phyloP scores from a whole-genome alignment of 495 filamentous ascomycete genomes.

The Evansstolkia leycettana region DNA sequence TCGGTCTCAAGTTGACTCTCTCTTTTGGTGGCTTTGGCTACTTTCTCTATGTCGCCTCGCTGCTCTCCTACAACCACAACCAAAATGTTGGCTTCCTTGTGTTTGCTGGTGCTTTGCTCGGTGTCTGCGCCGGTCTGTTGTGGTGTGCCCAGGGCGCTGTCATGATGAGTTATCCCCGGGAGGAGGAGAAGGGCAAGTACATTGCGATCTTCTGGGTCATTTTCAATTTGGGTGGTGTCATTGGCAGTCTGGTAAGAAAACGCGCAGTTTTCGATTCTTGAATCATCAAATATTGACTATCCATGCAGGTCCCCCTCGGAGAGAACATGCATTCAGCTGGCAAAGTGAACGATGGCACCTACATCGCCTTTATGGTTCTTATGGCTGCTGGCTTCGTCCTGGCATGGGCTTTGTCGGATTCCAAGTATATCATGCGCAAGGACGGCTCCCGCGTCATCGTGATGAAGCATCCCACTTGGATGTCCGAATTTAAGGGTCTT shows the following conservation, averaged over 20 bases:
- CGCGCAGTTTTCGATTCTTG: not conserved
- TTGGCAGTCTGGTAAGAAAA: constrained; percentile 60
- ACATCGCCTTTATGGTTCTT: constrained; percentile 80
- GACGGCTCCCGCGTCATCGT: constrained; percentile 76
- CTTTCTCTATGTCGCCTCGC: constrained; percentile 66
- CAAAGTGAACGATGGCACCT: constrained; percentile 71
- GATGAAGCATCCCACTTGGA: constrained; percentile 79
- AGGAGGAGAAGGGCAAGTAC: constrained; percentile 72
- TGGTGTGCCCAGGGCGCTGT: constrained; percentile 92
- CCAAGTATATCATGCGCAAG: constrained; percentile 60
- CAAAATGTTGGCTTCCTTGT: constrained; percentile 45
- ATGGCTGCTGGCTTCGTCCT: constrained; percentile 67
- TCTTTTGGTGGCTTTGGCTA: constrained; percentile 80
- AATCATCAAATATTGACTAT: constrained; percentile 3
- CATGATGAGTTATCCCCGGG: constrained; percentile 88
- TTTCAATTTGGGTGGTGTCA: constrained; percentile 87
- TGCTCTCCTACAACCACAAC: constrained; percentile 74
- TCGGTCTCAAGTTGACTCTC: constrained; percentile 63
- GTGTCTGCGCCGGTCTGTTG: constrained; percentile 71
- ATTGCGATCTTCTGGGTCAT: constrained; percentile 92
- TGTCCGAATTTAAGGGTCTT: constrained; percentile 65
- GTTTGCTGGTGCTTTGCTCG: constrained; percentile 46
- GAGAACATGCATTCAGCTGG: constrained; percentile 59
- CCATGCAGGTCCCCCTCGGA: constrained; percentile 54
- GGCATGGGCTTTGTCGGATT: constrained; percentile 61